phyloP scores from a whole-genome alignment of 495 filamentous ascomycete genomes.

The Xylaria castorea region DNA sequence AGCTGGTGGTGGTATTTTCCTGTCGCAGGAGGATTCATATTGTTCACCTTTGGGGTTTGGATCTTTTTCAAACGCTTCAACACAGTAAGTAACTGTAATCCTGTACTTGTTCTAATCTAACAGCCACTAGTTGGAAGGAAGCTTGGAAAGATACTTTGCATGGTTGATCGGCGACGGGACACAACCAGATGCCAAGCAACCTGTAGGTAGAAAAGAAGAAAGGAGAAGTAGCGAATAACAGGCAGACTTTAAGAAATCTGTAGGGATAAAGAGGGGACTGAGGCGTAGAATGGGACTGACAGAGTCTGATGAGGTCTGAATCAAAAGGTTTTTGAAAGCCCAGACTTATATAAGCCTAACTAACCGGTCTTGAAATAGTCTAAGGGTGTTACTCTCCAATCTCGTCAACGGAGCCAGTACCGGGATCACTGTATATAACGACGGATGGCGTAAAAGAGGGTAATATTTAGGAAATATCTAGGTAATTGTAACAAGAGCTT shows the following conservation, averaged over 20 bases:
- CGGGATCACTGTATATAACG: too few species aligned
- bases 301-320: too few species aligned
- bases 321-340: too few species aligned
- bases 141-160: background rate
- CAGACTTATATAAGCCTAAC: too few species aligned
- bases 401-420: too few species aligned
- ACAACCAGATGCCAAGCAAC: background rate
- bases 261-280: background rate
- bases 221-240: background rate
- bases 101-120: background rate
- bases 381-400: too few species aligned
- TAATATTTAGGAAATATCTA: too few species aligned
- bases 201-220: background rate
- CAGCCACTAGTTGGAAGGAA: background rate
- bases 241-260: background rate
- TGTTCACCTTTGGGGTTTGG: slow-evolving; percentile 11
- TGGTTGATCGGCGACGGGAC: background rate
- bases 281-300: background rate
- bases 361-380: too few species aligned
- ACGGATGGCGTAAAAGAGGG: too few species aligned
- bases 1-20: slow-evolving; percentile 18
- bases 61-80: background rate
- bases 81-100: background rate
- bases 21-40: background rate
- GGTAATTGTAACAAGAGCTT: too few species aligned